phyloP scores from a whole-genome alignment of 768 basidiomycete genomes.

The Krasilnikovozyma curviuscula region DNA sequence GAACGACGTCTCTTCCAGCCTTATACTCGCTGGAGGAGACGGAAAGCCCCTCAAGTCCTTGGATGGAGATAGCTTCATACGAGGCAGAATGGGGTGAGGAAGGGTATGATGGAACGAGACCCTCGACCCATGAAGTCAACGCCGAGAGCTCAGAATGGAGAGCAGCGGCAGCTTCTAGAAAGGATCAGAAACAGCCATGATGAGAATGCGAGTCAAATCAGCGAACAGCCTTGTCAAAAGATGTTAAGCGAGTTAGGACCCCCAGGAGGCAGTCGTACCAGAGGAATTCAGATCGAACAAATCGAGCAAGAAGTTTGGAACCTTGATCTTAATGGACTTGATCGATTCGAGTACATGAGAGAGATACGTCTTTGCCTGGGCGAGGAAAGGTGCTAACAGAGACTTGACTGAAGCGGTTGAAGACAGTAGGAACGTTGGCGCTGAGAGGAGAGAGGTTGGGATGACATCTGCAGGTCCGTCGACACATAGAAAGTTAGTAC shows the following conservation, averaged over 20 bases:
- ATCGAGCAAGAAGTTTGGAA: conserved; percentile 9
- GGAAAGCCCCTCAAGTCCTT: conserved; percentile 35
- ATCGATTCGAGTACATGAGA: not conserved
- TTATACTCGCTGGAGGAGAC: conserved; percentile 37
- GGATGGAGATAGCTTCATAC: conserved; percentile 48
- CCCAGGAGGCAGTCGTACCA: conserved; percentile 5
- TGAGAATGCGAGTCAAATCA: too few species aligned
- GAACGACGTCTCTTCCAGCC: conserved; percentile 32
- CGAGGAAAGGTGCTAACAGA: conserved; percentile 9
- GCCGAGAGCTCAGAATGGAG: conserved; percentile 33
- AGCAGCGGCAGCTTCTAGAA: conserved; percentile 18
- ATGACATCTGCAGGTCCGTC: too few species aligned
- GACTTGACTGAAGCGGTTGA: not conserved
- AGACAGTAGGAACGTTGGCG: not conserved
- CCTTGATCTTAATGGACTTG: not conserved
- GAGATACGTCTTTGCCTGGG: conserved; percentile 2
- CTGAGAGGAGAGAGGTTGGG: too few species aligned
- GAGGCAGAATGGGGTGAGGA: too few species aligned
- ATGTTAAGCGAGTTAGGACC: not conserved
- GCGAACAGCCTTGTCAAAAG: not conserved
- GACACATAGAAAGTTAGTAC: too few species aligned
- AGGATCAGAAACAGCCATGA: conserved; percentile 20
- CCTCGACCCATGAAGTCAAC: conserved; percentile 37
- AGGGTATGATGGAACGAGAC: conserved; percentile 25
- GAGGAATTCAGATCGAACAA: not conserved